Base-by-base conservation (phyloP, 1,284 basidiomycete genomes). In the Austroboletus novae-zelandiae region DNA sequence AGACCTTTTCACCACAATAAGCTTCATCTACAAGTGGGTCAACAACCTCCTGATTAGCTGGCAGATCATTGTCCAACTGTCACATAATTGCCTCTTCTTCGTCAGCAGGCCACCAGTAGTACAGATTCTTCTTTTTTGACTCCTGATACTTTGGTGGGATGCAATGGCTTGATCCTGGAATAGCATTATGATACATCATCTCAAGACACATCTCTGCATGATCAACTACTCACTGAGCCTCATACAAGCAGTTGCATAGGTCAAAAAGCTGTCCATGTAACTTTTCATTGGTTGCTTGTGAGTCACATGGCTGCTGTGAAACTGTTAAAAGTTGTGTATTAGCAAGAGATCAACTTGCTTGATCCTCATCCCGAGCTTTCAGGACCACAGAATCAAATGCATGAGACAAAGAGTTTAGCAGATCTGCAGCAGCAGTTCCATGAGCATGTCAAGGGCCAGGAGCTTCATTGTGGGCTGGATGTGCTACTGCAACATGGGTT, bases 291-390 rank as follows among this genome's bases (percentile, higher is more conserved):
- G 30, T 31, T 32, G 37, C 29, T 27, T 61, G 51, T 18, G 52
- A 37, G 29, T 64, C 57, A 18, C 40, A 44, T 31, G 62, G 52
- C 49, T 61, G 62, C 20, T 47, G 50, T 17, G 36, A 45, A 11
- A 45, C 8, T 0, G 35, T 39, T 15, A 45, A 15, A 5, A 45
- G 2, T 27, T 45, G 44, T 14, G 27, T 45, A 15, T 37, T 45
- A 1, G 36, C 44, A 37, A 45, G n/a, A 2, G 36, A 45, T 10
- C 27, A 8, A 31, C 8, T 39, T 29, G 44, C 35, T 29, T 35
- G 20, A 27, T 45, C 44, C 17, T 37, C 44, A 39, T 45, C 44
- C 1, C n/a, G 6, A 39, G 34, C 35, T 18, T 15, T 2, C 4
- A 23, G 23, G 8, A 39, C 44, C 4, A 11, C 15, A 17, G 34